A percentile compares a stretch with the other conserved stretches of the same genome.
Evolutionary conservation across 192 early-diverging fungal species (phyloP).

Genomic region (Nowakowskiella sp.): DNA sequence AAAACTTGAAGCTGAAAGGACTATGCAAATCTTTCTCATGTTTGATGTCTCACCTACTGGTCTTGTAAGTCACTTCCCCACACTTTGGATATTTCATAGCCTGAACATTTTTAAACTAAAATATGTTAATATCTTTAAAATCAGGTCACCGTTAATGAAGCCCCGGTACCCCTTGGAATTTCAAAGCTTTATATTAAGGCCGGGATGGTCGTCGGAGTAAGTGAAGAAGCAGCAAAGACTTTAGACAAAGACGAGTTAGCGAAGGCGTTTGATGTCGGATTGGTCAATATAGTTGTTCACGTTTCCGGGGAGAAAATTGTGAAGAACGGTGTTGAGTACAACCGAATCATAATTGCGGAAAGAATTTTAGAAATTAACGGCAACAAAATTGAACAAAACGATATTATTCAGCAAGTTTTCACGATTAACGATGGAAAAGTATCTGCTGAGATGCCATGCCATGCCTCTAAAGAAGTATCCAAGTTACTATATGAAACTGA

Average conservation of each 20-base stretch:
- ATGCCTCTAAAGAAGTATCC: no score
- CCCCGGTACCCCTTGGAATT: slow-evolving; percentile 29
- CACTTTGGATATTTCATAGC: no score
- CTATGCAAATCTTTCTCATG: slow-evolving; percentile 21
- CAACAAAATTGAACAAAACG: slow-evolving; percentile 11
- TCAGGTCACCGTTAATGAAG: slow-evolving; percentile 18
- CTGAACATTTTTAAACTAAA: no score
- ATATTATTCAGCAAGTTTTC: slow-evolving; percentile 27
- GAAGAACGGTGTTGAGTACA: slow-evolving; percentile 12
- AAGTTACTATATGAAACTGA: no score
- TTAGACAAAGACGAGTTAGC: slow-evolving; percentile 7
- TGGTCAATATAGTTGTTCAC: slow-evolving; percentile 26
- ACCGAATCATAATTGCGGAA: slow-evolving; percentile 26
- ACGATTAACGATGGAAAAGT: no score
- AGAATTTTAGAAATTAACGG: slow-evolving; percentile 27
- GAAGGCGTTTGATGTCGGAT: slow-evolving; percentile 21
- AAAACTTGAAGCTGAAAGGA: slow-evolving; percentile 12
- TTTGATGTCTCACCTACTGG: slow-evolving; percentile 27
- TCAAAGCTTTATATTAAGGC: slow-evolving; percentile 24
- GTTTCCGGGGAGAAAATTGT: slow-evolving; percentile 11
- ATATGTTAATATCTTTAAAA: no score
- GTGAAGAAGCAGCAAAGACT: slow-evolving; percentile 10
- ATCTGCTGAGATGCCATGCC: no score
- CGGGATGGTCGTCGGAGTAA: slow-evolving; percentile 17
- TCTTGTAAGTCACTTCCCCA: no score